These are phyloP conservation scores for Cajanus cajan DNA, from an alignment of 306 rosid species.

Conservation along the genomic window DNA sequence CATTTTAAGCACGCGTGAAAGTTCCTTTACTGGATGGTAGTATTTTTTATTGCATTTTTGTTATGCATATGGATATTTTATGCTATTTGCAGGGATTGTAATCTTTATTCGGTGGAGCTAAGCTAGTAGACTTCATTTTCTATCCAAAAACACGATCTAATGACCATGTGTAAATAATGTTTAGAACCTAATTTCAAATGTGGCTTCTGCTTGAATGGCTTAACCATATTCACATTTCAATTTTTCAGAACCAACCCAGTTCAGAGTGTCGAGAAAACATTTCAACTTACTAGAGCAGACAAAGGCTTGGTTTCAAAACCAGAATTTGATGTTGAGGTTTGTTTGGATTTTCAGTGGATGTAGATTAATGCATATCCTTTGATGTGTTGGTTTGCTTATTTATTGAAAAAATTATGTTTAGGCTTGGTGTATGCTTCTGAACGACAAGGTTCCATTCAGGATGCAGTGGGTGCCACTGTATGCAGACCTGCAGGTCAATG, in stretches of 20 bases:
- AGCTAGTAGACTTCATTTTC: not conserved
- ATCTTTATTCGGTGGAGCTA: not conserved
- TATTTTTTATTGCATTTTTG: conserved; percentile 3
- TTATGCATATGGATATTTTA: not conserved
- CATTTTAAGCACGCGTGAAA: not conserved
- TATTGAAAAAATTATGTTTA: conserved; percentile 30
- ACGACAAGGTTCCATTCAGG: conserved; percentile 95
- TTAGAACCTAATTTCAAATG: conserved; percentile 5
- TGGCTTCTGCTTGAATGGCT: conserved; percentile 8
- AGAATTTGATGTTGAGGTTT: conserved; percentile 91
- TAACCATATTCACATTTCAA: conserved; percentile 22
- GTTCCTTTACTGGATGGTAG: conserved; percentile 4
- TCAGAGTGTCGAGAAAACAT: conserved; percentile 81
- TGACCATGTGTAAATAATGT: not conserved
- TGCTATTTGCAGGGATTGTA: not conserved
- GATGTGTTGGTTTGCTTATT: conserved; percentile 21
- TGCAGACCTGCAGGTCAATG: conserved; percentile 89
- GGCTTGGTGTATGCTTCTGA: conserved; percentile 99
- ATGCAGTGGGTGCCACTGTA: conserved; percentile 99
- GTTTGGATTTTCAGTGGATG: conserved; percentile 29
- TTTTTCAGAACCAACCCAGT: conserved; percentile 74
- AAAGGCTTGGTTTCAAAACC: conserved; percentile 68
- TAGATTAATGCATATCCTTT: conserved; percentile 20
- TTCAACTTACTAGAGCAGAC: conserved; percentile 79
- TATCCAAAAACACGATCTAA: conserved; percentile 3